A percentile compares a stretch with the other conserved stretches of the same genome.
Evolutionary conservation across 2,329 filamentous ascomycete species (phyloP).

Genomic region (Pseudocercospora fuligena): DNA sequence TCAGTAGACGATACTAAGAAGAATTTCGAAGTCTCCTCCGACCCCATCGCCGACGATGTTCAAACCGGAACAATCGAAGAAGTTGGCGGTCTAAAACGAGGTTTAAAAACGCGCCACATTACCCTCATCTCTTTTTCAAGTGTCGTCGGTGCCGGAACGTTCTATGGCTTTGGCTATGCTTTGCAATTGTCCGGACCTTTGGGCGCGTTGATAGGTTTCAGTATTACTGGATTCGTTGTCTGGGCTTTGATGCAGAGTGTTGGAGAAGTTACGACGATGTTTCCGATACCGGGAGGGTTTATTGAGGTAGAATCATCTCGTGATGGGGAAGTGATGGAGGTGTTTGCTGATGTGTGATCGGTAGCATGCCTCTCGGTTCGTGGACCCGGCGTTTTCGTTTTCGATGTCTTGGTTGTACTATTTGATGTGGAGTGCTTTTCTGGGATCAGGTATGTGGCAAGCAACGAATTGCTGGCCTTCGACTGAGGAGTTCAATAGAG

Average conservation of each 20-base stretch:
- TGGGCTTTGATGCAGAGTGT: conserved; percentile 14
- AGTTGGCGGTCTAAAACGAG: not conserved
- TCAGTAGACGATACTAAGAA: conserved; percentile 3
- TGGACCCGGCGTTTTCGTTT: conserved; percentile 3
- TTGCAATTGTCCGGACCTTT: conserved; percentile 10
- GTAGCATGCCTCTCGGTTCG: conserved; percentile 4
- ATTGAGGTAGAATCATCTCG: not conserved
- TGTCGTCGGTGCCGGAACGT: conserved; percentile 11
- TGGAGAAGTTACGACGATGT: conserved; percentile 11
- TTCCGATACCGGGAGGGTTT: conserved; percentile 6
- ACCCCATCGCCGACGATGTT: not conserved
- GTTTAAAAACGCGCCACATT: conserved; percentile 4
- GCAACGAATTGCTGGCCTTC: not conserved
- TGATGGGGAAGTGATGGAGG: too few species aligned
- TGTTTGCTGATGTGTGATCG: too few species aligned
- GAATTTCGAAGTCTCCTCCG: conserved; percentile 2
- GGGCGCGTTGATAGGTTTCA: conserved; percentile 9
- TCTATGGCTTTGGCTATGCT: conserved; percentile 11
- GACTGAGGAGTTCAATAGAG: not conserved
- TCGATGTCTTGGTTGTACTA: conserved; percentile 12
- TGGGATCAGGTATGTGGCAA: not conserved
- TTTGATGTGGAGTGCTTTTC: conserved; percentile 11
- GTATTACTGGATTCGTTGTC: conserved; percentile 11
- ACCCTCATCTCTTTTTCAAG: conserved; percentile 9
- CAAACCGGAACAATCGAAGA: not conserved